Conservation (phyloP, 1,284 basidiomycete species). For the Ganoderma meredithae region DNA sequence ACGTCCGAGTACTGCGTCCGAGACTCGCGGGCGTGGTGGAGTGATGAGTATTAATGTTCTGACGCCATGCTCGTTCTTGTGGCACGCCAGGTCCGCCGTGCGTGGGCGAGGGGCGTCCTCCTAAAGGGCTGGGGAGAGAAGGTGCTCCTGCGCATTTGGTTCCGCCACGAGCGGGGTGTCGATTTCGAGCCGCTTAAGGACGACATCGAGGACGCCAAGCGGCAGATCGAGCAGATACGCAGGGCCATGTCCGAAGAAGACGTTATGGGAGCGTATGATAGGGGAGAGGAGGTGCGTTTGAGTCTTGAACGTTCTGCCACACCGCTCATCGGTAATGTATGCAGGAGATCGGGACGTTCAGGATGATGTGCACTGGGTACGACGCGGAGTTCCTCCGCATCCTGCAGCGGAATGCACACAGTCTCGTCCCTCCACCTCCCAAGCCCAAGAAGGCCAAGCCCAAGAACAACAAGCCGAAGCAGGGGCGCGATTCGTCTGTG, state of each 20-base stretch:
- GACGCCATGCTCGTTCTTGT: no score
- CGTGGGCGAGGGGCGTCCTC: constrained; percentile 9
- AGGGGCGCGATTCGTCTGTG: background rate
- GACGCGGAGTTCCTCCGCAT: constrained; percentile 15
- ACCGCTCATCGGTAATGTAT: background rate
- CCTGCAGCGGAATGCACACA: constrained; percentile 7
- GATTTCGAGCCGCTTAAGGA: constrained; percentile 11
- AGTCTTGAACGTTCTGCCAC: background rate
- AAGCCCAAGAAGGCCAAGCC: background rate
- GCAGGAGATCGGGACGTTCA: constrained; percentile 16
- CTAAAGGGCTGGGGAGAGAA: constrained; percentile 9
- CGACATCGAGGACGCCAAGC: background rate
- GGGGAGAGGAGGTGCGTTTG: constrained; percentile 13
- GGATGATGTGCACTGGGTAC: constrained; percentile 14
- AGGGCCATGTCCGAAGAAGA: background rate
- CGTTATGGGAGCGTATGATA: constrained; percentile 6
- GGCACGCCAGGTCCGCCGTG: constrained; percentile 8
- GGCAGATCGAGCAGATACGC: constrained; percentile 6
- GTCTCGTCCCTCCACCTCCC: background rate
- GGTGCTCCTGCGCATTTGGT: constrained; percentile 6
- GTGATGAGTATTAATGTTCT: background rate
- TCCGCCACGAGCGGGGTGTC: constrained; percentile 6
- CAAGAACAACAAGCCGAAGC: background rate
- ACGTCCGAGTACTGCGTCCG: background rate
- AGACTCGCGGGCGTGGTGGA: no score